Evolutionary conservation across 257 asterid genomes (phyloP), one percentile per base, ranked within the genome.

Genomic region (Solanum commersonii): DNA sequence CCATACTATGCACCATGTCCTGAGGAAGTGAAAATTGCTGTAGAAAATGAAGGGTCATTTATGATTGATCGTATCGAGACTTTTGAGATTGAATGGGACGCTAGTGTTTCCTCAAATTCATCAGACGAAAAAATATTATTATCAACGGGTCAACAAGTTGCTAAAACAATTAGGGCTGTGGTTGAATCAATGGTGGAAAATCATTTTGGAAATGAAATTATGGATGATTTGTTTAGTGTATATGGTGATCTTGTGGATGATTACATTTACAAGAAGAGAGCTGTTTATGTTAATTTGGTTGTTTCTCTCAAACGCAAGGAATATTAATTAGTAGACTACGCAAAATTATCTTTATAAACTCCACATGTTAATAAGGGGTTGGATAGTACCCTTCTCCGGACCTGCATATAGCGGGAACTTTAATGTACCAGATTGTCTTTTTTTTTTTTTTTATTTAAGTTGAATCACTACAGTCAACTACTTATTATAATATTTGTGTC

Each of bases 1-100:
- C 96, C 98, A 10, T 95, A 95, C 88, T 95, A 95, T 42, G 93
- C 95, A 4, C 96, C 98, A 63, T 93, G 90, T 0, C 35, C 72
- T 6, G 91, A 91, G 84, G 98, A 95, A 93, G 91, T 94, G 73
- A 90, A 65, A 81, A 85, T 40, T 27, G 87, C 87, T 15, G 83
- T 94, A 5, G 90, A 90, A 59, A 86, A 84, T 74, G 94, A 94
- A 90, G 97, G 93, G 4, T 95, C 97, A 9, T 92, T 92, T 81
- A 3, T 2, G 7, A 89, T 95, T 33, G 89, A 89, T 52, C 84
- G 82, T 22, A 25, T 92, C 1, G 87, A 90, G 22, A 79, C 87
- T 0, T 90, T 90, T 29, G 94, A 95, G 88, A 86, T 94, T 6
- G 89, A 88, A 3, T 95, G 98, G 97, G 95, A 92, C 9, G 93